phyloP scores from a whole-genome alignment of 163 green algal species.

The Chloroidium sp. region DNA sequence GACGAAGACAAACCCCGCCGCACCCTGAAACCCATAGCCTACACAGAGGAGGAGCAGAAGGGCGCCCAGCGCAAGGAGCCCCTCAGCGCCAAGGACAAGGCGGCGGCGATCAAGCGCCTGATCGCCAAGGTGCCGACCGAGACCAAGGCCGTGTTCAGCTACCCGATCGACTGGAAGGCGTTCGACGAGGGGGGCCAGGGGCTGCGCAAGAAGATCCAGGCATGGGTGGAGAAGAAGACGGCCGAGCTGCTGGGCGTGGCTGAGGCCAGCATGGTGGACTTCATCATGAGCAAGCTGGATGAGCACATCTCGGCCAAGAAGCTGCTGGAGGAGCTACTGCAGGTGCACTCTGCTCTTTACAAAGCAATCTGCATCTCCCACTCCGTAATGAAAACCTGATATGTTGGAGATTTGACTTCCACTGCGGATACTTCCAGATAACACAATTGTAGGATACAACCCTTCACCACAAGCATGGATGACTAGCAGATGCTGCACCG shows the following conservation, averaged over 20 bases:
- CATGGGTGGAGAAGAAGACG: conserved; percentile 71
- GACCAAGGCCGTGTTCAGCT: conserved; percentile 52
- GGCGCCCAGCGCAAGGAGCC: conserved; percentile 5
- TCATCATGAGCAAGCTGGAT: conserved; percentile 56
- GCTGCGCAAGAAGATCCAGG: conserved; percentile 17
- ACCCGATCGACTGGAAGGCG: conserved; percentile 62
- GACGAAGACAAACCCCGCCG: conserved; percentile 47
- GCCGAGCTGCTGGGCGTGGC: conserved; percentile 74
- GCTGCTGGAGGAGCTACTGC: conserved; percentile 52
- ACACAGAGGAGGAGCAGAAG: conserved; percentile 40
- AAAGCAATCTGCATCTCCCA: too few species aligned
- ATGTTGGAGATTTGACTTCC: too few species aligned
- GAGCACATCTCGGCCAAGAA: conserved; percentile 29
- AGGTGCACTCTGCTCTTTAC: too few species aligned
- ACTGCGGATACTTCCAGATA: too few species aligned
- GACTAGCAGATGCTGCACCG: too few species aligned
- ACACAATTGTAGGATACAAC: too few species aligned
- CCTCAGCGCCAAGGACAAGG: conserved; percentile 3
- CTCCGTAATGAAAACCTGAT: too few species aligned
- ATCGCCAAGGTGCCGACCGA: conserved; percentile 70
- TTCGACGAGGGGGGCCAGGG: conserved; percentile 20
- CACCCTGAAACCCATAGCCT: conserved; percentile 45
- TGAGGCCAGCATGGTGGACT: conserved; percentile 53
- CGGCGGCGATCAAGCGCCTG: conserved; percentile 34
- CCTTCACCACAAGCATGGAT: too few species aligned